Percentiles rank a stretch among this genome's conserved stretches.
These are phyloP conservation scores for Corchorus capsularis DNA, from an alignment of 345 rosid species.

Conservation along the genomic window DNA sequence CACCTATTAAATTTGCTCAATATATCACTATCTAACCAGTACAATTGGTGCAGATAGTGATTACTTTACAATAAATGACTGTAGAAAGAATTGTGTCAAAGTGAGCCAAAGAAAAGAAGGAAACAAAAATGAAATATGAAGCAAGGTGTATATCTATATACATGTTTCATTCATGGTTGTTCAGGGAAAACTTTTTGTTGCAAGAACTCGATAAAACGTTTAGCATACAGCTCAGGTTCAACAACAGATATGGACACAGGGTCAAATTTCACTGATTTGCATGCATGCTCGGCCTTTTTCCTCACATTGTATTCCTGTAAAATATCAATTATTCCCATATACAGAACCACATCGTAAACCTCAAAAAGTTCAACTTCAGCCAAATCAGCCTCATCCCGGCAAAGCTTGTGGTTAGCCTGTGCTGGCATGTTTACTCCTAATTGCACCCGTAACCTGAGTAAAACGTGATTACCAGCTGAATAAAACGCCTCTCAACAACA, in stretches of 20 bases:
- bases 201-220: conserved; percentile 74
- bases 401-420: conserved; percentile 68
- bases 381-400: conserved; percentile 45
- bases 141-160: background rate
- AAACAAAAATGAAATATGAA: conserved; percentile 12
- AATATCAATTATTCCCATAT: conserved; percentile 90
- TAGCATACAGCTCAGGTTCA: conserved; percentile 68
- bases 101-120: background rate
- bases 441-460: conserved; percentile 75
- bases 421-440: conserved; percentile 98
- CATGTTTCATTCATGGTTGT: conserved; percentile 20
- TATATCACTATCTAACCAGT: background rate
- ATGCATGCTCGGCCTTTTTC: conserved; percentile 74
- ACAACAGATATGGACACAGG: conserved; percentile 63
- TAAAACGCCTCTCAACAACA: background rate
- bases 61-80: conserved; percentile 19
- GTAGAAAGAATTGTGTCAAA: background rate
- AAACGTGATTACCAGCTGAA: background rate
- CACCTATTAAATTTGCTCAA: background rate
- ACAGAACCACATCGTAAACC: conserved; percentile 87
- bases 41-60: background rate
- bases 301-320: conserved; percentile 79
- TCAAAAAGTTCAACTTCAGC: conserved; percentile 73
- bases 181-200: conserved; percentile 63
- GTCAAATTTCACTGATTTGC: conserved; percentile 67